Percentiles rank a stretch among this genome's conserved stretches.
Conservation (phyloP, 2,329 filamentous ascomycete species). For the Penicillium psychrosexuale region DNA sequence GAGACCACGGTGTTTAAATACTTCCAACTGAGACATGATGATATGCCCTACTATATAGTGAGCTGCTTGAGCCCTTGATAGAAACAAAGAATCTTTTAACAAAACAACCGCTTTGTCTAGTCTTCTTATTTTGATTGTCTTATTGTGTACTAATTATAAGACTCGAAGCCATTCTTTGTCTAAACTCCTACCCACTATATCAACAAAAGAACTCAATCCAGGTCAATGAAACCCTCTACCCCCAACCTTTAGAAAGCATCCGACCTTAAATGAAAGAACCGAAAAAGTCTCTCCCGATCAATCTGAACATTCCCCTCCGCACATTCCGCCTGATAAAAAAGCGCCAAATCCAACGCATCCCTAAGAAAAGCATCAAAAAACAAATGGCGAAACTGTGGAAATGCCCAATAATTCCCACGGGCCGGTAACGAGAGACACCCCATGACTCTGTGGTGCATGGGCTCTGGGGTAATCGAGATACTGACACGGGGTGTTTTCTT, state of each 20-base stretch:
- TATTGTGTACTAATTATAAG: no score
- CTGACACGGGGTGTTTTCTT: not conserved
- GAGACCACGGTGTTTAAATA: not conserved
- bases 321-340: not conserved
- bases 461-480: not conserved
- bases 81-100: not conserved
- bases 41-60: not conserved
- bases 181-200: not conserved
- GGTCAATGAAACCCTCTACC: not conserved
- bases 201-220: not conserved
- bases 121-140: not conserved
- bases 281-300: not conserved
- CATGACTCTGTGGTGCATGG: conserved; percentile 2
- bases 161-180: not conserved
- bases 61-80: not conserved
- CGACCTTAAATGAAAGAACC: not conserved
- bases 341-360: not conserved
- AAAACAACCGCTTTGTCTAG: not conserved
- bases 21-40: not conserved
- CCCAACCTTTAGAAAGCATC: not conserved
- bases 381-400: not conserved
- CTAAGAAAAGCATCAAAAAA: not conserved
- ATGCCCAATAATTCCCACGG: not conserved
- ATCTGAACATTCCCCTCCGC: not conserved
- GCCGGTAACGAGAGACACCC: not conserved